Conservation (phyloP, 176 grass and related monocot species). For the Puya raimondii region DNA sequence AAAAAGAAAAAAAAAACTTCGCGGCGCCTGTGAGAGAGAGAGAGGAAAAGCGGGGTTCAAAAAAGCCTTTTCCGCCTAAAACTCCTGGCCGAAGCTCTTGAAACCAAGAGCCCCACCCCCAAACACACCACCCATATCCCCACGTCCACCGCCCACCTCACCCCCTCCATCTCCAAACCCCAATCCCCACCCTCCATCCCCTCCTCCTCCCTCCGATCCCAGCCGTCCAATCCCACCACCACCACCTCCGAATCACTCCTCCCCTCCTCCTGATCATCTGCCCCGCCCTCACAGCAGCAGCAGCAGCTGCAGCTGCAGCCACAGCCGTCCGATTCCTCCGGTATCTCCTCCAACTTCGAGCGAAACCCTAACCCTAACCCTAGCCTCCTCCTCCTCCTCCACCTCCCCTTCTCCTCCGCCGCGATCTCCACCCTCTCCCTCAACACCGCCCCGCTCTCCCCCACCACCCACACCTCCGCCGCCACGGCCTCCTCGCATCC, state of each 20-base stretch:
- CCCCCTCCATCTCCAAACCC: conserved; percentile 19
- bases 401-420: background rate
- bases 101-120: conserved; percentile 32
- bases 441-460: conserved; percentile 16
- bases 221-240: conserved; percentile 3
- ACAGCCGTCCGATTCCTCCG: conserved; percentile 30
- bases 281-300: conserved; percentile 7
- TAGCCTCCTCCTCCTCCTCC: conserved; percentile 1
- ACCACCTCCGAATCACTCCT: conserved; percentile 25
- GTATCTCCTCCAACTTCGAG: conserved; percentile 30
- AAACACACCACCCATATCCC: conserved; percentile 38
- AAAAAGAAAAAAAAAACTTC: background rate
- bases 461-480: conserved; percentile 15
- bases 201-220: background rate
- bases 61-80: conserved; percentile 19
- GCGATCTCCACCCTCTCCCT: conserved; percentile 11
- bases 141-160: conserved; percentile 35
- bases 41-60: background rate
- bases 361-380: conserved; percentile 40
- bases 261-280: conserved; percentile 18
- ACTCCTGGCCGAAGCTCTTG: conserved; percentile 18
- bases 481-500: conserved; percentile 8
- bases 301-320: no score
- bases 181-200: conserved; percentile 14
- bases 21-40: background rate